These are phyloP conservation scores for Aspergillus fructus DNA, from an alignment of 2,329 filamentous ascomycete genomes.

Conservation along the genomic window DNA sequence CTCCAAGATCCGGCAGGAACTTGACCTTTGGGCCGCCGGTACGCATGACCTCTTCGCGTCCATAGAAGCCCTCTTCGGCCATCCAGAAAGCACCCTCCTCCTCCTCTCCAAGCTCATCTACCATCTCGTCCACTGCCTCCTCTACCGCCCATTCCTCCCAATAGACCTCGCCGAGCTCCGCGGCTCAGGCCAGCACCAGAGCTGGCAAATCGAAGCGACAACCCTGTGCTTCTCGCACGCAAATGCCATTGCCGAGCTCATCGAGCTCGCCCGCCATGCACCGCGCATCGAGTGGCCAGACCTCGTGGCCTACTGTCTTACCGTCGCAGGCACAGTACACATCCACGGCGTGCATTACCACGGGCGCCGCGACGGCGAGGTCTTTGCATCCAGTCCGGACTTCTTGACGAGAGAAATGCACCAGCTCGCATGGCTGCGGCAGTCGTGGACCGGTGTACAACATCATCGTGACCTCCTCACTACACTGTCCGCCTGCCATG, in stretches of 20 bases:
- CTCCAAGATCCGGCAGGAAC: constrained; percentile 79
- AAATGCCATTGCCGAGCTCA: constrained; percentile 80
- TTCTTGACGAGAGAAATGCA: constrained; percentile 78
- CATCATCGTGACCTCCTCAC: constrained; percentile 79
- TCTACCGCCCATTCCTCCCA: constrained; percentile 83
- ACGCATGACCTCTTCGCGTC: constrained; percentile 77
- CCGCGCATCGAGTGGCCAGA: constrained; percentile 79
- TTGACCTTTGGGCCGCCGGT: constrained; percentile 81
- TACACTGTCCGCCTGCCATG: constrained; percentile 74
- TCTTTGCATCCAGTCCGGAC: constrained; percentile 65
- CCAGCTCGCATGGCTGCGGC: constrained; percentile 71
- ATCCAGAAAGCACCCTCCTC: constrained; percentile 73
- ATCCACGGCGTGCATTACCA: constrained; percentile 82
- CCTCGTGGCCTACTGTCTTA: constrained; percentile 83
- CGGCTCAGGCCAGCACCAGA: constrained; percentile 79
- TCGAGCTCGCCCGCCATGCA: constrained; percentile 73
- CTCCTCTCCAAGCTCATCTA: constrained; percentile 85
- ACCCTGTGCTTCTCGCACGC: constrained; percentile 84
- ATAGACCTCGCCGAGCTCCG: constrained; percentile 79
- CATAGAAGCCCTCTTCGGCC: constrained; percentile 71
- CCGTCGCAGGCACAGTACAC: constrained; percentile 83
- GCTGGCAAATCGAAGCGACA: constrained; percentile 89
- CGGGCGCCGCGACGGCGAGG: constrained; percentile 58
- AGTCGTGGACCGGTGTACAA: constrained; percentile 74
- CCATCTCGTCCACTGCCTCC: constrained; percentile 80